Base-by-base conservation (phyloP, 495 filamentous ascomycete species). In the Peziza echinospora region DNA sequence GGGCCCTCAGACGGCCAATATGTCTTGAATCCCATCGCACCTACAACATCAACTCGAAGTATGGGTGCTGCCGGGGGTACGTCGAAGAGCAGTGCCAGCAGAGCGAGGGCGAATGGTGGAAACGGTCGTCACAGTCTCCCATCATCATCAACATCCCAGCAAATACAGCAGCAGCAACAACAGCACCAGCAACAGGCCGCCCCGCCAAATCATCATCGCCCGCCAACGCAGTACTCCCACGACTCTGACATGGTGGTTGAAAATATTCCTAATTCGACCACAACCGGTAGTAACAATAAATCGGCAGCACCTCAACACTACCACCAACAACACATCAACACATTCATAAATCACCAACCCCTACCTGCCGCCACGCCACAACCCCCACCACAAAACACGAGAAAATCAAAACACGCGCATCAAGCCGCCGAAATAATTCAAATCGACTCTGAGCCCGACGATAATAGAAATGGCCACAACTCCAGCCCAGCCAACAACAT, bases 401-500 rank as follows among this genome's bases (percentile, higher is more conserved):
- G 30, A 37, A 37, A 37, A 37, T 13, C 3, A 13, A 37, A 37
- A 7, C n/a, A n/a, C n/a, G 30, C 30, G 30, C 30, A 17, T 13
- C 13, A 11, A 37, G 30, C 30, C 3, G 13, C 13, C 13, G 30
- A 7, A 17, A 37, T 37, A 37, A 37, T 37, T 2, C 13, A 11
- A 2, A 37, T 37, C 30, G 30, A 37, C 13, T 37, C 30, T 17
- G 30, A 37, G 4, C 30, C 30, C 3, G 30, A 37, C 3, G 30
- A 37, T 17, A 37, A 37, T 37, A n/a, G n/a, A n/a, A n/a, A n/a
- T n/a, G n/a, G 26, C n/a, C 26, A 34, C 26, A 8, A 34, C 8
- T 42, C 52, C 11, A 51, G 47, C 6, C 19, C 44, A 48, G 41
- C 41, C 49, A 43, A 21, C 39, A 34, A 43, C 53, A 45, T 34